phyloP scores from a whole-genome alignment of 2,329 filamentous ascomycete genomes.

The Fusarium gaditjirri region DNA sequence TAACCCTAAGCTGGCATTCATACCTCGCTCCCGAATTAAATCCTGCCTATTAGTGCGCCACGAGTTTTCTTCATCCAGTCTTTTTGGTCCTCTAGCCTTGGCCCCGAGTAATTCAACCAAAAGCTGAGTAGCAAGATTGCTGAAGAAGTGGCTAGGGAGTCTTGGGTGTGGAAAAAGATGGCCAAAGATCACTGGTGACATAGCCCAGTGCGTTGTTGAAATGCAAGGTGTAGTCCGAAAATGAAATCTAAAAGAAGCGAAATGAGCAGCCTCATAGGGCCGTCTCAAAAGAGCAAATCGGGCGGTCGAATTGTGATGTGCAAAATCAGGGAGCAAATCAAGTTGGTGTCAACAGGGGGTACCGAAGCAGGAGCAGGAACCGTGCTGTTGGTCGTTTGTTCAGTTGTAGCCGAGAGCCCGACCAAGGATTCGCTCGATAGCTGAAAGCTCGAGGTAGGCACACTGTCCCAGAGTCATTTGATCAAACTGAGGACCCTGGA shows the following conservation, averaged over 20 bases:
- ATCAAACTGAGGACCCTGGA: constrained; percentile 56
- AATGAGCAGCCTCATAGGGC: neutral
- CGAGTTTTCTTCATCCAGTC: constrained; percentile 22
- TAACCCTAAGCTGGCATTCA: constrained; percentile 11
- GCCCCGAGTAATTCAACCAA: constrained; percentile 27
- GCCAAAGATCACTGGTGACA: constrained; percentile 1
- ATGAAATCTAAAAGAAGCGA: constrained; percentile 10
- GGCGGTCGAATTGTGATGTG: neutral
- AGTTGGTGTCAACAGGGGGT: neutral
- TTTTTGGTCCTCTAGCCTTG: constrained; percentile 28
- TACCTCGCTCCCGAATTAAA: constrained; percentile 12
- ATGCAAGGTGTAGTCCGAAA: neutral
- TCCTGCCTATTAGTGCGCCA: constrained; percentile 25
- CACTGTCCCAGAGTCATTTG: constrained; percentile 59
- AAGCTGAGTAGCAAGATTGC: constrained; percentile 12
- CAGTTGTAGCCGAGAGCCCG: constrained; percentile 49
- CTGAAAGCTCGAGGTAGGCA: constrained; percentile 58
- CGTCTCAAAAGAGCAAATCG: constrained; percentile 1
- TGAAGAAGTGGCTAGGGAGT: constrained; percentile 12
- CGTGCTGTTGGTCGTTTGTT: neutral
- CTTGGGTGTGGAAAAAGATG: constrained; percentile 5
- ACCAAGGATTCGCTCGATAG: constrained; percentile 61
- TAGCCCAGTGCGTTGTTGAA: neutral
- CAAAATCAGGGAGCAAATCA: neutral
- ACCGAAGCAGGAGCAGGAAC: neutral